Base-by-base conservation (phyloP, 495 filamentous ascomycete species). In the Aspergillus ellipticus region DNA sequence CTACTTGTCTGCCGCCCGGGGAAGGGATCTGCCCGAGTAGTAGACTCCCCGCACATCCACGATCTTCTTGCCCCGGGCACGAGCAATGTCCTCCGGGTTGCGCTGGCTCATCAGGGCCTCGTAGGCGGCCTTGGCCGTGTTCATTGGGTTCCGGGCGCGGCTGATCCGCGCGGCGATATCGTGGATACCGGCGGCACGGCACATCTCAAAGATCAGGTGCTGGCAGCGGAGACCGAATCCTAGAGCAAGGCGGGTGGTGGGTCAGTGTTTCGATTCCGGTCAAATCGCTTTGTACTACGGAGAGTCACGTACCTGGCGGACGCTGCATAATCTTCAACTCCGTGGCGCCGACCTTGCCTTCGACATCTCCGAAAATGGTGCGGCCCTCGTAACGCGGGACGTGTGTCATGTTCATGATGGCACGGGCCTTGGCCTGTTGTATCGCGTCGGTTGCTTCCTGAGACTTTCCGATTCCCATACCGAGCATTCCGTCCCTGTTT, bases 1-100 rank as follows among this genome's bases (percentile, higher is more conserved):
- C n/a, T n/a, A n/a, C n/a, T n/a, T n/a, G n/a, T n/a, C n/a, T n/a
- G n/a, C n/a, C n/a, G n/a, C n/a, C n/a, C n/a, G n/a, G 65, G 57
- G 20, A 41, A 15, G 0, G 63, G 84, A 78, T 67, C 80, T 81
- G 10, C 92, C 92, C 16, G 88, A 90, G 75, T 97, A 97, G 76
- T 99, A 99, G 64, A 97, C 94, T 79, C 92, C 97, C 64, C 94
- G 79, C 45, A 92, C 87, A 78, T 98, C 94, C 16, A 97, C 91
- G 60, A 98, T 71, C 81, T 98, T 98, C 81, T 85, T 91, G 42
- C 94, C 93, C 49, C 90, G 74, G 39, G 86, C 93, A 28, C 86
- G 76, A 42, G 94, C 94, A 66, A 98, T 81, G 63, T 91, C 85
- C 66, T 97, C 90, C 9, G 95, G 95, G 60, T 93, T 74, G 55